Conservation (phyloP, 768 basidiomycete genomes). For the Rhizopogon vinicolor region DNA sequence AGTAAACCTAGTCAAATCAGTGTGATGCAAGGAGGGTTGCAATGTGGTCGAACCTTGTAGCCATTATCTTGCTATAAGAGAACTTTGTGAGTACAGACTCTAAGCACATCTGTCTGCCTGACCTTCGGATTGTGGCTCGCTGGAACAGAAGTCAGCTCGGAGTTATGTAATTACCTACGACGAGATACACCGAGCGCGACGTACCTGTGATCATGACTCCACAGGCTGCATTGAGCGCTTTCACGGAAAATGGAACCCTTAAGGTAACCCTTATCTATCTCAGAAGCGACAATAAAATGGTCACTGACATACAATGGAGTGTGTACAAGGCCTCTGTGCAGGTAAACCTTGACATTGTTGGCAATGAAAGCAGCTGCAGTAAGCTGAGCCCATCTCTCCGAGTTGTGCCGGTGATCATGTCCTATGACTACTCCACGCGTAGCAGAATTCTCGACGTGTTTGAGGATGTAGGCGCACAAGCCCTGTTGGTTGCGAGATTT, state of each 20-base stretch:
- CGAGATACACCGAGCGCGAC: slow-evolving; percentile 7
- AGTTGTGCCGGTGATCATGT: slow-evolving; percentile 83
- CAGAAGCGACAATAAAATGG: not conserved
- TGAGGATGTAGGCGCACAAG: slow-evolving; percentile 65
- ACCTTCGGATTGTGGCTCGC: slow-evolving; percentile 91
- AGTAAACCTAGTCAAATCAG: slow-evolving; percentile 59
- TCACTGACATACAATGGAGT: slow-evolving; percentile 61
- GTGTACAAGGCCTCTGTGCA: slow-evolving; percentile 67
- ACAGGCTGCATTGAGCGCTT: slow-evolving; percentile 61
- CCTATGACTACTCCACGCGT: slow-evolving; percentile 75
- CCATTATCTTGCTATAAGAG: slow-evolving; percentile 72
- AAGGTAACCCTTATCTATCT: not conserved
- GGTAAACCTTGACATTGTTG: slow-evolving; percentile 63
- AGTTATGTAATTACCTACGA: not conserved
- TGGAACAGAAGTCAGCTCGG: slow-evolving; percentile 17
- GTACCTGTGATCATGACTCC: slow-evolving; percentile 90
- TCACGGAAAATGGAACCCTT: slow-evolving; percentile 80
- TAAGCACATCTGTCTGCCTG: slow-evolving; percentile 1
- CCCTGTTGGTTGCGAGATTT: too few species aligned
- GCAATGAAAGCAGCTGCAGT: slow-evolving; percentile 68
- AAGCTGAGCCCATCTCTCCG: slow-evolving; percentile 69
- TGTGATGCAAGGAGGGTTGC: not conserved
- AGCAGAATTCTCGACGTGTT: slow-evolving; percentile 47
- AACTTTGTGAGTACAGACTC: slow-evolving; percentile 1
- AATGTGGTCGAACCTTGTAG: slow-evolving; percentile 54